Conservation (phyloP, 1,284 basidiomycete genomes). For the Malassezia cuniculi region DNA sequence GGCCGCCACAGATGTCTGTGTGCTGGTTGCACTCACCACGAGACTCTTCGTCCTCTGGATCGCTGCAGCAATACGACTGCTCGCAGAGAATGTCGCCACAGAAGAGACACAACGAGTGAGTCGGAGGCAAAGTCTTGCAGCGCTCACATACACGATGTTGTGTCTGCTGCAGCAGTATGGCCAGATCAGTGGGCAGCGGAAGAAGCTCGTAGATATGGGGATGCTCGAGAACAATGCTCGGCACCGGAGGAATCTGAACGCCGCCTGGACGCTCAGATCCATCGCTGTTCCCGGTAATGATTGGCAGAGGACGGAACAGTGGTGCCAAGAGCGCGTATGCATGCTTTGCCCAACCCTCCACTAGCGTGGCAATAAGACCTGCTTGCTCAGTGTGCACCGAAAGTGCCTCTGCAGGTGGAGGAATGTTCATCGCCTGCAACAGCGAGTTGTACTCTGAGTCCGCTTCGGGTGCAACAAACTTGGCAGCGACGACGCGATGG, state of each 20-base stretch:
- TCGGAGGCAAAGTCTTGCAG: slow-evolving; percentile 67
- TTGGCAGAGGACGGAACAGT: slow-evolving; percentile 41
- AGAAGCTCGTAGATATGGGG: slow-evolving; percentile 74
- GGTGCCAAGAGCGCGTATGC: slow-evolving; percentile 36
- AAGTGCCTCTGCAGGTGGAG: slow-evolving; percentile 27
- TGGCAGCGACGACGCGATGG: slow-evolving; percentile 55
- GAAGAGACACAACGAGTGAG: slow-evolving; percentile 79
- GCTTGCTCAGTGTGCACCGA: slow-evolving; percentile 32
- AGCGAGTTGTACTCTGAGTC: slow-evolving; percentile 29
- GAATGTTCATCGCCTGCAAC: slow-evolving; percentile 25
- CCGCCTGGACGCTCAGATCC: neutral
- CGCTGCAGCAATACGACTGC: slow-evolving; percentile 82
- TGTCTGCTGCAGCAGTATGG: slow-evolving; percentile 64
- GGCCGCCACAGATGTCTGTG: slow-evolving; percentile 81
- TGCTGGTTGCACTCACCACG: slow-evolving; percentile 85
- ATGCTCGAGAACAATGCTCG: slow-evolving; percentile 57
- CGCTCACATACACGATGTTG: slow-evolving; percentile 59
- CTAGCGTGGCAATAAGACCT: slow-evolving; percentile 33
- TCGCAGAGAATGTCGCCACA: slow-evolving; percentile 81
- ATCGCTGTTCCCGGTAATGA: slow-evolving; percentile 17
- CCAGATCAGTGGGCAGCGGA: slow-evolving; percentile 66
- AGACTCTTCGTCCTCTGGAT: slow-evolving; percentile 51
- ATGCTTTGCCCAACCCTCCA: slow-evolving; percentile 45
- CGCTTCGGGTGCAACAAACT: neutral
- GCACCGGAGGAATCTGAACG: neutral